Evolutionary conservation across 192 early-diverging fungal genomes (phyloP).

Genomic region (Coemansia nantahalensis): DNA sequence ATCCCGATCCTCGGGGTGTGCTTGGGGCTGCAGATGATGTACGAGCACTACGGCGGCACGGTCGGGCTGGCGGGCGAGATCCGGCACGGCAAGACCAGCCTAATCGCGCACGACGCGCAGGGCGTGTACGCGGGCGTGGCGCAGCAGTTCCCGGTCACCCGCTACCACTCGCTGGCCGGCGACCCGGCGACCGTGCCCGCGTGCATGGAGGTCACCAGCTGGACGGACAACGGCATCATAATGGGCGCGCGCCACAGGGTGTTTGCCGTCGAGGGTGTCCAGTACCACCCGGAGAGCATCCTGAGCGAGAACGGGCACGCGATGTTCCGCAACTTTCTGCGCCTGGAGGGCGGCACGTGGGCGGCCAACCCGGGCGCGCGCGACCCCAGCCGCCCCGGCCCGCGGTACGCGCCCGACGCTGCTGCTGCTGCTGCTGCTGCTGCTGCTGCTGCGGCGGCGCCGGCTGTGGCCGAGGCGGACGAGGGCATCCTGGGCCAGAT

Average conservation of each 20-base stretch:
- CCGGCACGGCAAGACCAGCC: conserved; percentile 93
- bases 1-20: conserved; percentile 97
- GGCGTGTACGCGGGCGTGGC: conserved; percentile 83
- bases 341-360: conserved; percentile 86
- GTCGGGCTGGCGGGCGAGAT: conserved; percentile 95
- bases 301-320: conserved; percentile 85
- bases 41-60: conserved; percentile 89
- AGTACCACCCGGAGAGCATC: conserved; percentile 98
- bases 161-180: conserved; percentile 97
- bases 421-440: too few relatives aligned
- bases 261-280: conserved; percentile 91
- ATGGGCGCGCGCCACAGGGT: conserved; percentile 95
- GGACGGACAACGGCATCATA: conserved; percentile 76
- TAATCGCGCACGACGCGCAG: conserved; percentile 86
- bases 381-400: conserved; percentile 12
- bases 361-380: conserved; percentile 56
- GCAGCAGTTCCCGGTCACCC: conserved; percentile 84
- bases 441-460: too few relatives aligned
- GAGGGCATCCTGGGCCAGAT: conserved; percentile 79
- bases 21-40: conserved; percentile 98
- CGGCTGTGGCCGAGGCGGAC: conserved; percentile 25
- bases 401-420: conserved; percentile 16
- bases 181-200: conserved; percentile 78
- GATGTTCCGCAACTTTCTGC: conserved; percentile 91
- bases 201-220: conserved; percentile 81